Percentiles rank a stretch among this genome's conserved stretches.
phyloP scores from a whole-genome alignment of 2,329 filamentous ascomycete genomes.

The Cladophialophora psammophila region DNA sequence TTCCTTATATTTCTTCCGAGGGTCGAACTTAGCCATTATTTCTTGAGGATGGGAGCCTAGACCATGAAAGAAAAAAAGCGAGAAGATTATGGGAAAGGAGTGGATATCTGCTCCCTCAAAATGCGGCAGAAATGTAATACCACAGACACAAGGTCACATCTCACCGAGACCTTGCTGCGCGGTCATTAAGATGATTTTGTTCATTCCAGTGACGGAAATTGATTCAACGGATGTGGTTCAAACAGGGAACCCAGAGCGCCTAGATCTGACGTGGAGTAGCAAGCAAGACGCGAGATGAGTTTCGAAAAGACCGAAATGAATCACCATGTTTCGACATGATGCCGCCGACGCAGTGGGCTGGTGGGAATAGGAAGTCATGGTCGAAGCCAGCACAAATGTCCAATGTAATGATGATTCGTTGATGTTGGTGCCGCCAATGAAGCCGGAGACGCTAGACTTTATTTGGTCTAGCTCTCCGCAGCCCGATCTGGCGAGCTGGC shows the following conservation, averaged over 20 bases:
- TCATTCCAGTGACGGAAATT: not conserved
- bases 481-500: not conserved
- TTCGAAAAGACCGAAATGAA: not conserved
- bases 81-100: not conserved
- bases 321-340: not conserved
- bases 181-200: not conserved
- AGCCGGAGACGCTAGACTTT: not conserved
- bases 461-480: not conserved
- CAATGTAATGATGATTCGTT: conserved; percentile 11
- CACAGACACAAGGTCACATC: not conserved
- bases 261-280: conserved; percentile 15
- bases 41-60: not conserved
- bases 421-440: not conserved
- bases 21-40: conserved; percentile 35
- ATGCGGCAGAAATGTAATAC: not conserved
- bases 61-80: not conserved
- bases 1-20: conserved; percentile 37
- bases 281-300: conserved; percentile 1
- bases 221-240: not conserved
- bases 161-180: not conserved
- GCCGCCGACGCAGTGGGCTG: not conserved
- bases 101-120: not conserved
- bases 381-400: not conserved
- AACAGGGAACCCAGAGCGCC: not conserved
- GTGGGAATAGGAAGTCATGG: not conserved